Evolutionary conservation across 192 early-diverging fungal genomes (phyloP), one percentile per base, ranked within the genome.

Genomic region (Dissophora globulifera): DNA sequence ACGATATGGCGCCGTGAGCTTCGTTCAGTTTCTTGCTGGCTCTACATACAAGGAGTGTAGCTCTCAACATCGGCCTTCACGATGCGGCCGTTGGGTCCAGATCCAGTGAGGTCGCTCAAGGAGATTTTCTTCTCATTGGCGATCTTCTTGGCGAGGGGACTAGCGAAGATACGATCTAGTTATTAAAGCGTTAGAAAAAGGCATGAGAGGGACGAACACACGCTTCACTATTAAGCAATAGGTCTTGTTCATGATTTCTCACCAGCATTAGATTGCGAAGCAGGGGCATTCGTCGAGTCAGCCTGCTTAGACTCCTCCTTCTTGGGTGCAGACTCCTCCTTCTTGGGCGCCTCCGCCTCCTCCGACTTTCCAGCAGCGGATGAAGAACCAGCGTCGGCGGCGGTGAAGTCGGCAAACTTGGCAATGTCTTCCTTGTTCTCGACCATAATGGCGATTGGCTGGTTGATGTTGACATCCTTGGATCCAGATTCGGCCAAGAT

Each of bases 11-110:
- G n/a, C n/a, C n/a, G n/a, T n/a, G n/a, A n/a, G n/a, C n/a, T n/a
- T n/a, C n/a, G n/a, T n/a, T n/a, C n/a, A n/a, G n/a, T n/a, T 33
- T 7, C n/a, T 15, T n/a, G 43, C 5, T 6, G 25, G 22, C 25
- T 16, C 55, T 11, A 56, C 68, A 50, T 78, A 83, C 81, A 26
- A 32, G 78, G 80, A 50, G 81, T 86, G 70, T 58, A 93, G 61
- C 71, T 84, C 62, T 94, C 87, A 35, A 99, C 89, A 78, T 99
- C 97, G 42, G 88, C 86, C 88, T 98, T 97, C 48, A 94, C 76
- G 61, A 99, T 92, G 59, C 96, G 90, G 59, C 95, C 95, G 48
- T 87, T 75, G 41, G 96, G 96, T 26, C 96, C 97, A 62, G 94
- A 87, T 52, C 95, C 97, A 56, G 83, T 81, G 61, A 99, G 80